These are phyloP conservation scores for Senna siamea DNA, from an alignment of 306 rosid genomes.

Conservation along the genomic window DNA sequence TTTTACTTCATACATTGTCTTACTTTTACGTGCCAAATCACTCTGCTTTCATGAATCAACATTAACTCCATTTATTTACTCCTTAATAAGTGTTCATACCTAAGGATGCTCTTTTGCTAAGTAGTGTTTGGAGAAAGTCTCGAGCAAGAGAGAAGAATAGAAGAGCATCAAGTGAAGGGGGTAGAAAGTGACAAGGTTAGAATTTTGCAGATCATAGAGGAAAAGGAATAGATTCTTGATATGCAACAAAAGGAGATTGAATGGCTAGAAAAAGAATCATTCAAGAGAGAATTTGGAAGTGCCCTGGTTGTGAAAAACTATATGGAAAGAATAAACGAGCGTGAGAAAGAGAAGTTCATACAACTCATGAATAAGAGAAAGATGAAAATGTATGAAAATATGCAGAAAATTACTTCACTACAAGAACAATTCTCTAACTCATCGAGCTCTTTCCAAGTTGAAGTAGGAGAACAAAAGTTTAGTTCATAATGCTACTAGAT, in stretches of 20 bases:
- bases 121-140: slow-evolving; percentile 61
- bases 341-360: slow-evolving; percentile 45
- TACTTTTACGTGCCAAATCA: too few species aligned
- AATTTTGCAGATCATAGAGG: slow-evolving; percentile 43
- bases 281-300: slow-evolving; percentile 61
- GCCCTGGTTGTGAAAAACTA: slow-evolving; percentile 49
- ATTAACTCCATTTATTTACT: too few species aligned
- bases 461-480: slow-evolving; percentile 55
- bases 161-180: slow-evolving; percentile 44
- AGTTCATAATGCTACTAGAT: slow-evolving; percentile 51
- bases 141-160: slow-evolving; percentile 57
- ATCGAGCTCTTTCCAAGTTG: slow-evolving; percentile 49
- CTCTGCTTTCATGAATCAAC: too few species aligned
- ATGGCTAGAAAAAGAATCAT: slow-evolving; percentile 58
- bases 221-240: slow-evolving; percentile 58
- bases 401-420: slow-evolving; percentile 52
- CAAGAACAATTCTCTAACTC: slow-evolving; percentile 58
- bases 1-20: too few species aligned
- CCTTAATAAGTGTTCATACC: too few species aligned
- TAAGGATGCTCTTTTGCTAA: too few species aligned
- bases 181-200: slow-evolving; percentile 32
- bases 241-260: slow-evolving; percentile 59
- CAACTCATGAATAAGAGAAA: neutral
- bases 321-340: slow-evolving; percentile 45
- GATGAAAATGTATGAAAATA: slow-evolving; percentile 41